A percentile compares a stretch with the other conserved stretches of the same genome.
Conservation (phyloP, 192 early-diverging fungal species). For the Paraglomus brasilianum region DNA sequence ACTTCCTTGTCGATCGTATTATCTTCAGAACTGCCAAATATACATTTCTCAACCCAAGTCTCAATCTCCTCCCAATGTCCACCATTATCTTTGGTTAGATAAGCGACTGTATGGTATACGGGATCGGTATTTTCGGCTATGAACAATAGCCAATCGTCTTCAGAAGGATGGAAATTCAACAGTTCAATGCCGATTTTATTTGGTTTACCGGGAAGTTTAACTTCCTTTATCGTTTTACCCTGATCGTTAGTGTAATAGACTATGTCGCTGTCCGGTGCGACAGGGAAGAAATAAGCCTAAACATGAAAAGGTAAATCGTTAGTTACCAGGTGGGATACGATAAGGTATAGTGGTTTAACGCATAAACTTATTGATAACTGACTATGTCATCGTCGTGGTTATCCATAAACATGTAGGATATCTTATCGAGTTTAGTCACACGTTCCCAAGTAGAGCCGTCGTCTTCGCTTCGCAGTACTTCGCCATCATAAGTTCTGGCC, state of each 20-base stretch:
- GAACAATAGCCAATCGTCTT: slow-evolving; percentile 87
- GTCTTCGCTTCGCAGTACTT: slow-evolving; percentile 68
- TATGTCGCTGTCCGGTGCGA: slow-evolving; percentile 30
- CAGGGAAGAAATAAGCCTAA: slow-evolving; percentile 54
- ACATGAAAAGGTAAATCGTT: neutral
- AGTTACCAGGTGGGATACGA: neutral
- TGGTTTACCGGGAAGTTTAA: slow-evolving; percentile 56
- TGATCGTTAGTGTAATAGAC: slow-evolving; percentile 59
- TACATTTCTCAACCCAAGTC: slow-evolving; percentile 83
- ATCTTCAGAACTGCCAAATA: slow-evolving; percentile 67
- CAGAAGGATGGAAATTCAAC: slow-evolving; percentile 85
- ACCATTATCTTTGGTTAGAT: slow-evolving; percentile 70
- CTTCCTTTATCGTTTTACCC: slow-evolving; percentile 51
- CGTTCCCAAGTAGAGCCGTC: slow-evolving; percentile 75
- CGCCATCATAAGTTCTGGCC: slow-evolving; percentile 54
- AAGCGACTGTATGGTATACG: slow-evolving; percentile 70
- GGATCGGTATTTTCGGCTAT: slow-evolving; percentile 57
- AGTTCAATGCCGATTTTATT: slow-evolving; percentile 69
- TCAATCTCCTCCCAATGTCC: slow-evolving; percentile 71
- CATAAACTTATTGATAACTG: neutral
- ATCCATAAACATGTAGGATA: slow-evolving; percentile 67
- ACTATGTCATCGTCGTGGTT: slow-evolving; percentile 65
- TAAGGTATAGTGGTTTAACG: neutral
- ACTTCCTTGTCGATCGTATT: slow-evolving; percentile 59
- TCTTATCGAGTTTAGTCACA: slow-evolving; percentile 36